These are phyloP conservation scores for Trametes meyenii DNA, from an alignment of 768 basidiomycete species.

Conservation along the genomic window DNA sequence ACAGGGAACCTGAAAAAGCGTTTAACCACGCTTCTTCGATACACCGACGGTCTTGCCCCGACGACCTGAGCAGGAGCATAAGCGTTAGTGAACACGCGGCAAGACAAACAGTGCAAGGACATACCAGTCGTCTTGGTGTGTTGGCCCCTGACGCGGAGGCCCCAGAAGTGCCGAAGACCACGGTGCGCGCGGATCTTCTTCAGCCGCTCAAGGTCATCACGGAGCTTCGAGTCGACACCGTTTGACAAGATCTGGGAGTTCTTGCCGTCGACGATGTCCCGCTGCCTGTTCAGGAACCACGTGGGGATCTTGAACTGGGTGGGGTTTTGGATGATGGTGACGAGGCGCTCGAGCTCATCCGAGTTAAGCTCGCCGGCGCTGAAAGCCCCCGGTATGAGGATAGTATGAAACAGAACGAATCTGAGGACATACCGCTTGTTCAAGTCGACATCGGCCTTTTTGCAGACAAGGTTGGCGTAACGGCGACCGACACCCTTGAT, in stretches of 20 bases:
- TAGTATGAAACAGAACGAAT: not conserved
- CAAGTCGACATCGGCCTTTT: conserved; percentile 99
- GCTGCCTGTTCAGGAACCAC: conserved; percentile 99
- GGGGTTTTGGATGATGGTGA: conserved; percentile 99
- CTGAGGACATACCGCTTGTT: conserved; percentile 83
- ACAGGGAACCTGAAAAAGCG: conserved; percentile 9
- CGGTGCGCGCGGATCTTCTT: conserved; percentile 99
- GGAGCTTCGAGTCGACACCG: conserved; percentile 95
- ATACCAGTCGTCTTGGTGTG: conserved; percentile 98
- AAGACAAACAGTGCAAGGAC: conserved; percentile 24
- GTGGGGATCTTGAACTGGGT: conserved; percentile 99
- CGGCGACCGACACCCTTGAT: conserved; percentile 99
- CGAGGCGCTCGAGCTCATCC: conserved; percentile 97
- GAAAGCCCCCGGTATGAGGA: not conserved
- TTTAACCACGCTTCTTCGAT: conserved; percentile 82
- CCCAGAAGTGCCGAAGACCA: conserved; percentile 92
- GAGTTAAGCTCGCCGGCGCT: conserved; percentile 99
- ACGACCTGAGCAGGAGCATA: conserved; percentile 57
- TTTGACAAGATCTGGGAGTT: conserved; percentile 95
- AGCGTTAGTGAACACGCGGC: conserved; percentile 4
- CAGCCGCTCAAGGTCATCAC: conserved; percentile 96
- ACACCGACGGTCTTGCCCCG: conserved; percentile 97
- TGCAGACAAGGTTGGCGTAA: conserved; percentile 98
- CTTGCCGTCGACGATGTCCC: conserved; percentile 97
- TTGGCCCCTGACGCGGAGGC: conserved; percentile 94